phyloP scores from a whole-genome alignment of 768 basidiomycete species.

The Thelephora aurantiotincta region DNA sequence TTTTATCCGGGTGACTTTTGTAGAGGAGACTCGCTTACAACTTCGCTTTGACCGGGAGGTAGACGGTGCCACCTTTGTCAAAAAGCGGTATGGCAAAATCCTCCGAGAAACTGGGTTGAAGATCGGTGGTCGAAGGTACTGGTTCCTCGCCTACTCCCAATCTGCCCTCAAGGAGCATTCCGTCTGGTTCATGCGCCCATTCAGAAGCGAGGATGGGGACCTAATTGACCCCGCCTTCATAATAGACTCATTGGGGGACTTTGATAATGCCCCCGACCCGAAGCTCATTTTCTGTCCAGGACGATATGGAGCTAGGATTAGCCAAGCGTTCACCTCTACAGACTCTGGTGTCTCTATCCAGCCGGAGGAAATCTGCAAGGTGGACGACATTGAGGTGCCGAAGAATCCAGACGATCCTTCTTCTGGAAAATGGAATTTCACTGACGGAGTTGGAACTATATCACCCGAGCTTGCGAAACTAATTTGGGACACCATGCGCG shows the following conservation, averaged over 20 bases:
- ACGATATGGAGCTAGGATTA: slow-evolving; percentile 56
- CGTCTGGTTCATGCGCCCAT: slow-evolving; percentile 52
- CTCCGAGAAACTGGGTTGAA: slow-evolving; percentile 26
- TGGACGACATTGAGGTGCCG: slow-evolving; percentile 30
- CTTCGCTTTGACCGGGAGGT: slow-evolving; percentile 43
- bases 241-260: slow-evolving; percentile 40
- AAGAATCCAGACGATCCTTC: not conserved
- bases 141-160: slow-evolving; percentile 60
- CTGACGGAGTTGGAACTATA: slow-evolving; percentile 59
- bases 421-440: slow-evolving; percentile 33
- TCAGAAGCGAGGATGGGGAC: slow-evolving; percentile 20
- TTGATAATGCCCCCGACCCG: slow-evolving; percentile 30
- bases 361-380: slow-evolving; percentile 23
- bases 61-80: slow-evolving; percentile 36
- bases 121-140: slow-evolving; percentile 40
- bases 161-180: slow-evolving; percentile 50
- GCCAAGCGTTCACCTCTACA: slow-evolving; percentile 65
- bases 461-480: slow-evolving; percentile 37
- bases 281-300: slow-evolving; percentile 46
- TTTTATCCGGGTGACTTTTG: slow-evolving; percentile 51
- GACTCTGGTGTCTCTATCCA: slow-evolving; percentile 36
- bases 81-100: slow-evolving; percentile 30
- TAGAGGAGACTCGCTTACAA: slow-evolving; percentile 40
- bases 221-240: slow-evolving; percentile 32
- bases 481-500: slow-evolving; percentile 27